Percentiles rank a stretch among this genome's conserved stretches.
These are phyloP conservation scores for Alternaria gansuensis DNA, from an alignment of 2,329 filamentous ascomycete genomes.

Conservation along the genomic window DNA sequence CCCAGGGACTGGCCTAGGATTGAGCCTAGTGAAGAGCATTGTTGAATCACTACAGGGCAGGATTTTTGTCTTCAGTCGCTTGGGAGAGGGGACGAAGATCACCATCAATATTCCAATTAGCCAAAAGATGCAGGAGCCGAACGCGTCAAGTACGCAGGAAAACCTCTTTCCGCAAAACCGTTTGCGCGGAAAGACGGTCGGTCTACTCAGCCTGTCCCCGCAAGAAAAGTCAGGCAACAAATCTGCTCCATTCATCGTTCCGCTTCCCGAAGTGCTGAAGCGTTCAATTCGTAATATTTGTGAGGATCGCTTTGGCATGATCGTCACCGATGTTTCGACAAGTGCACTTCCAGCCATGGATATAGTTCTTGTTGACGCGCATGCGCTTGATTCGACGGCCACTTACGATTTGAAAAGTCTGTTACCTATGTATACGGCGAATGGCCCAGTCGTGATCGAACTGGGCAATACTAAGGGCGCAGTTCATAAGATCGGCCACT, in stretches of 20 bases:
- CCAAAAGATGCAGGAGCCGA: neutral
- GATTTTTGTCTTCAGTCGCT: slow-evolving; percentile 29
- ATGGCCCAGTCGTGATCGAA: slow-evolving; percentile 4
- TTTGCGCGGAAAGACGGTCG: slow-evolving; percentile 9
- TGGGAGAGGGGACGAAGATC: slow-evolving; percentile 19
- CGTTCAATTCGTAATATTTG: slow-evolving; percentile 18
- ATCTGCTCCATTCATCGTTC: slow-evolving; percentile 2
- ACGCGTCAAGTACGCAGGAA: neutral
- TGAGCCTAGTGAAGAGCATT: slow-evolving; percentile 34
- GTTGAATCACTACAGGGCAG: slow-evolving; percentile 33
- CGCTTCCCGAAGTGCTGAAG: slow-evolving; percentile 8
- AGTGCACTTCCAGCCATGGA: neutral
- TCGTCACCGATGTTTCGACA: neutral
- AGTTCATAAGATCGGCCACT: neutral
- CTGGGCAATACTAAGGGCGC: slow-evolving; percentile 3
- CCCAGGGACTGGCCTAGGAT: slow-evolving; percentile 35
- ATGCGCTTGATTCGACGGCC: slow-evolving; percentile 1
- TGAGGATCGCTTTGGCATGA: slow-evolving; percentile 14
- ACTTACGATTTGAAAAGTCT: slow-evolving; percentile 1
- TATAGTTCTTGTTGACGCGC: slow-evolving; percentile 15
- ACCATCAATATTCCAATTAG: slow-evolving; percentile 18
- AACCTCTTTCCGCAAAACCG: neutral
- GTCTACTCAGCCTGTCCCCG: slow-evolving; percentile 9
- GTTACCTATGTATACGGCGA: slow-evolving; percentile 5
- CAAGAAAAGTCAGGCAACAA: neutral